A percentile compares a stretch with the other conserved stretches of the same genome.
phyloP scores from a whole-genome alignment of 495 filamentous ascomycete genomes.

The Aspergillus cristatus region DNA sequence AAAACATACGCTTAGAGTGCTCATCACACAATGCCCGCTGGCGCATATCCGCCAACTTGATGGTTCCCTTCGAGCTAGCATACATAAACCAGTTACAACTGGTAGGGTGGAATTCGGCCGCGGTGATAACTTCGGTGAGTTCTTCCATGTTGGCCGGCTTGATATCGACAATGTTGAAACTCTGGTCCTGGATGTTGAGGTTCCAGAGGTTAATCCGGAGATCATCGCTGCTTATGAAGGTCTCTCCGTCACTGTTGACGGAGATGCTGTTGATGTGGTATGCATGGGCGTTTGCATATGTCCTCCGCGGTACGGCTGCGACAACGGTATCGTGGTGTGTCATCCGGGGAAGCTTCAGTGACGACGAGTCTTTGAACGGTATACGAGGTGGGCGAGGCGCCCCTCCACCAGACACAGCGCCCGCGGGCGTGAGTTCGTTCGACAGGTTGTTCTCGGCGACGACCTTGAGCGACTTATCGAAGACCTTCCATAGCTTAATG shows the following conservation, averaged over 20 bases:
- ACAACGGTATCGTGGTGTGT: conserved; percentile 99
- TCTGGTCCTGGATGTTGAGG: conserved; percentile 97
- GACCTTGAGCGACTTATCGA: conserved; percentile 97
- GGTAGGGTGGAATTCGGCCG: conserved; percentile 91
- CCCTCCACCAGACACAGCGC: conserved; percentile 63
- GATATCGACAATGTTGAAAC: conserved; percentile 99
- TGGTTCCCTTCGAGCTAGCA: conserved; percentile 96
- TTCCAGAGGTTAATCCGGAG: conserved; percentile 98
- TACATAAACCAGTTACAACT: conserved; percentile 99
- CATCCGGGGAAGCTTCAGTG: conserved; percentile 86
- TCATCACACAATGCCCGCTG: conserved; percentile 92
- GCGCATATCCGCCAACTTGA: conserved; percentile 97
- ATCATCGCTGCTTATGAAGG: conserved; percentile 97
- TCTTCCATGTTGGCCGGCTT: conserved; percentile 99
- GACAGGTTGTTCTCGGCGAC: conserved; percentile 98
- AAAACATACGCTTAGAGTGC: conserved; percentile 78
- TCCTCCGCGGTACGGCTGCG: conserved; percentile 87
- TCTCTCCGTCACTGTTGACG: conserved; percentile 98
- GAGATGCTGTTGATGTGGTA: conserved; percentile 99
- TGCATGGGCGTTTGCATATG: conserved; percentile 96
- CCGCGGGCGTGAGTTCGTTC: conserved; percentile 78
- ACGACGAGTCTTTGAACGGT: conserved; percentile 69
- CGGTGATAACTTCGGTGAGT: conserved; percentile 96
- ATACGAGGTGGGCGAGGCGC: conserved; percentile 60
- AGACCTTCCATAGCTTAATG: conserved; percentile 99